A percentile compares a stretch with the other conserved stretches of the same genome.
Conservation (phyloP, 2,329 filamentous ascomycete species). For the Aspergillus melleus region DNA sequence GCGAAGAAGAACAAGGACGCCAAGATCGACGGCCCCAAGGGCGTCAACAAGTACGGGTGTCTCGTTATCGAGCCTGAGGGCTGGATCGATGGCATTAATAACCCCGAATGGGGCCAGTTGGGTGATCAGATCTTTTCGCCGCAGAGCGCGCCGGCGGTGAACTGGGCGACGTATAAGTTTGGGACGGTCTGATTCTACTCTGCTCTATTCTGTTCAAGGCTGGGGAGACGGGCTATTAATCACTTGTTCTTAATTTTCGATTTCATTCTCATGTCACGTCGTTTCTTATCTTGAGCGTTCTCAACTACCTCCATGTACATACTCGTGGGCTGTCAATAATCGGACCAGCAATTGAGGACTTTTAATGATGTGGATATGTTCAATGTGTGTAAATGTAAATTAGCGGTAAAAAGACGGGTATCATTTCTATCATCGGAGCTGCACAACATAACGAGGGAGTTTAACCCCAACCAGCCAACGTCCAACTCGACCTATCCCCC, state of each 20-base stretch:
- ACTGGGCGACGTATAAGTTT: slow-evolving; percentile 48
- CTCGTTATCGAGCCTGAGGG: slow-evolving; percentile 90
- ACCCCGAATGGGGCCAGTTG: slow-evolving; percentile 77
- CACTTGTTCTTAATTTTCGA: background rate
- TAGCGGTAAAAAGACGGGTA: background rate
- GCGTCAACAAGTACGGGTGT: slow-evolving; percentile 71
- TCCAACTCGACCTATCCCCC: slow-evolving; percentile 51
- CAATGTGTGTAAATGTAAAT: background rate
- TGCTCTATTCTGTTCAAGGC: background rate
- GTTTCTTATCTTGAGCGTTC: background rate
- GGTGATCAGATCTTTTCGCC: slow-evolving; percentile 44
- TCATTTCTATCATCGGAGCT: background rate
- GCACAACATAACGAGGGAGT: too few species aligned
- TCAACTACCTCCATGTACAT: background rate
- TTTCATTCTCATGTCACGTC: background rate
- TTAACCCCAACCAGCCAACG: slow-evolving; percentile 50
- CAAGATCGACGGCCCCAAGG: slow-evolving; percentile 46
- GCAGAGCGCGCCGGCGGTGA: slow-evolving; percentile 40
- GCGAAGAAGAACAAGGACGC: slow-evolving; percentile 57
- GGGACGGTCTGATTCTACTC: slow-evolving; percentile 34
- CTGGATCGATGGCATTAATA: slow-evolving; percentile 91
- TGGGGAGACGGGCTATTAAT: background rate
- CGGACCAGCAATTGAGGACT: background rate
- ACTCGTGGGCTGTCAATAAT: background rate
- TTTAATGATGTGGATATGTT: too few species aligned